These are phyloP conservation scores for Penicillium samsonianum DNA, from an alignment of 495 filamentous ascomycete genomes.

Conservation along the genomic window DNA sequence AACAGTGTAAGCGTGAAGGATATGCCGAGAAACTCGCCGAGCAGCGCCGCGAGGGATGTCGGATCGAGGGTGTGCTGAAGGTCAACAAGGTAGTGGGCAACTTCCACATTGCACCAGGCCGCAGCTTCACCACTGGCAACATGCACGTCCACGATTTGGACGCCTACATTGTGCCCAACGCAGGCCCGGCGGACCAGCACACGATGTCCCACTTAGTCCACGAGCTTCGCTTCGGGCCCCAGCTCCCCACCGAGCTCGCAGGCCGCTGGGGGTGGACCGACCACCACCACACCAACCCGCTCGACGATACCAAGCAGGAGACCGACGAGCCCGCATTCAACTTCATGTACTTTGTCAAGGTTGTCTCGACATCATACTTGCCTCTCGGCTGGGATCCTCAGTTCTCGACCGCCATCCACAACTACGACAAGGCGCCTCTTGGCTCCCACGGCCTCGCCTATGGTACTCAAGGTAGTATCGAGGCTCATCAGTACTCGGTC, in stretches of 20 bases:
- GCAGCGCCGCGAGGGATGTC: slow-evolving; percentile 89
- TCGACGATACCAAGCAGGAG: slow-evolving; percentile 78
- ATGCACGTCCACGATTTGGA: slow-evolving; percentile 97
- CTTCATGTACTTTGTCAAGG: slow-evolving; percentile 99
- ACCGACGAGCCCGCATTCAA: slow-evolving; percentile 85
- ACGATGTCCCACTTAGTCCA: slow-evolving; percentile 92
- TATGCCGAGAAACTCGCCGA: slow-evolving; percentile 83
- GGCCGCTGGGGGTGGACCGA: slow-evolving; percentile 77
- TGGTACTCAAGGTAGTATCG: slow-evolving; percentile 72
- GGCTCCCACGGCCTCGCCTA: slow-evolving; percentile 61
- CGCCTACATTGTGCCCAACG: slow-evolving; percentile 73
- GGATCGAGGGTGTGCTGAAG: slow-evolving; percentile 86
- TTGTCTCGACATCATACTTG: slow-evolving; percentile 91
- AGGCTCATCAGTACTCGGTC: slow-evolving; percentile 97
- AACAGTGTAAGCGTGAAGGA: slow-evolving; percentile 94
- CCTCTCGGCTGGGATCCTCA: slow-evolving; percentile 77
- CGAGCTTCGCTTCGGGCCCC: slow-evolving; percentile 87
- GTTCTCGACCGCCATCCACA: slow-evolving; percentile 45
- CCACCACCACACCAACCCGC: slow-evolving; percentile 87
- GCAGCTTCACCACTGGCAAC: slow-evolving; percentile 89
- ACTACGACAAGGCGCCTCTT: slow-evolving; percentile 57
- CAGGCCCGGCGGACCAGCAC: slow-evolving; percentile 60
- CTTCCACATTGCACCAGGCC: slow-evolving; percentile 96
- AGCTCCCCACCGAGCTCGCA: slow-evolving; percentile 75
- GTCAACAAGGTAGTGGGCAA: slow-evolving; percentile 99